Conservation (phyloP, 164 flowering plant species). For the Nymphaea thermarum region DNA sequence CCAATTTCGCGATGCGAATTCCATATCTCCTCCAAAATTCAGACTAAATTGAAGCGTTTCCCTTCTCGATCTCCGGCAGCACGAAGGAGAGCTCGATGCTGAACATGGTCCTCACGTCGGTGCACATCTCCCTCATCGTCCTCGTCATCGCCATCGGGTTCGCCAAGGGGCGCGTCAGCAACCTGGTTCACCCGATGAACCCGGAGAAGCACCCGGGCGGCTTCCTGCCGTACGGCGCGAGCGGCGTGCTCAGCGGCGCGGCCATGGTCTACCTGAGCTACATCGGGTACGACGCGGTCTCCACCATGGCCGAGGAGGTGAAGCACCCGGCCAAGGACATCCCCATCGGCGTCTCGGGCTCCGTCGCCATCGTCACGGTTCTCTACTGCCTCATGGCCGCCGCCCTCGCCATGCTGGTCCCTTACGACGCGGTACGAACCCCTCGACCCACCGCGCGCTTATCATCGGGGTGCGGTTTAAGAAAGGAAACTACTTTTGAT, state of each 20-base stretch:
- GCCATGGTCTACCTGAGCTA: conserved; percentile 84
- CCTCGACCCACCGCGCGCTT: not conserved
- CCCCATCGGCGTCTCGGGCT: conserved; percentile 85
- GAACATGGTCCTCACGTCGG: conserved; percentile 60
- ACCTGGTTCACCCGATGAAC: conserved; percentile 41
- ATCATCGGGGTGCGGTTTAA: too few species aligned
- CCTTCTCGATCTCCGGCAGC: conserved; percentile 20
- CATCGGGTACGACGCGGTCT: conserved; percentile 95
- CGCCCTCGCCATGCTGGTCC: conserved; percentile 71
- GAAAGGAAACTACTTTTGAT: too few species aligned
- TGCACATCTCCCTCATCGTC: conserved; percentile 60
- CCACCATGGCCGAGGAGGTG: conserved; percentile 96
- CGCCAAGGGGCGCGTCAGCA: conserved; percentile 52
- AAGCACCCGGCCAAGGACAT: conserved; percentile 52
- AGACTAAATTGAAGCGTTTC: not conserved
- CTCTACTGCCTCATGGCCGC: conserved; percentile 87
- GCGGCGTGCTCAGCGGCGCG: conserved; percentile 76
- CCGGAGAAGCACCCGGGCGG: conserved; percentile 34
- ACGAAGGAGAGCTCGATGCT: conserved; percentile 78
- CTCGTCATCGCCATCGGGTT: conserved; percentile 71
- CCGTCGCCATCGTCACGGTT: conserved; percentile 66
- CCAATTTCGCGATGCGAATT: too few species aligned
- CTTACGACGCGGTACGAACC: conserved; percentile 62
- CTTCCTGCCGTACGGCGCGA: conserved; percentile 55
- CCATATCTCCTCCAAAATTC: not conserved